A percentile compares a stretch with the other conserved stretches of the same genome.
phyloP scores from a whole-genome alignment of 208 protist genomes.

The Trypanosoma melophagium region DNA sequence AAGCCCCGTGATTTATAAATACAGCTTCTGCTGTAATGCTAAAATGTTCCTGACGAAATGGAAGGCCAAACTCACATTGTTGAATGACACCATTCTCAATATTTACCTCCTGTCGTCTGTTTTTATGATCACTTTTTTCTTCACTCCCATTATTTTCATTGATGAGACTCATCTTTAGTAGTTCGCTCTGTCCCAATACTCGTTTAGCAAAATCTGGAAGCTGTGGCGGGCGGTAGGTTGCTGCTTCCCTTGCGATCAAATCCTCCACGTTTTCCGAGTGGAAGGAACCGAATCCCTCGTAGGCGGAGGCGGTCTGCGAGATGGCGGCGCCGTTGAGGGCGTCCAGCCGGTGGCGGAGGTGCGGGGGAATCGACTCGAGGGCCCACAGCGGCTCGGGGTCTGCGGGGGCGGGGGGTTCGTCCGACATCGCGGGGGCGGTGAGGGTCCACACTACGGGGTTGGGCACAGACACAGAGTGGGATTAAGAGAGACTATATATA shows the following conservation, averaged over 20 bases:
- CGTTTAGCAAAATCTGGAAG: slow-evolving; percentile 49
- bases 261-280: slow-evolving; percentile 91
- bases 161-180: slow-evolving; percentile 16
- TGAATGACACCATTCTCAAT: background rate
- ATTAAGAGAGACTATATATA: too few species aligned
- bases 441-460: too few species aligned
- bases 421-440: too few species aligned
- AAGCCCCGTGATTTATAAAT: slow-evolving; percentile 94
- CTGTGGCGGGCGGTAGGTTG: slow-evolving; percentile 50
- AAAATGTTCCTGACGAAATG: slow-evolving; percentile 66
- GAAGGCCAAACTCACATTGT: slow-evolving; percentile 39
- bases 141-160: slow-evolving; percentile 23
- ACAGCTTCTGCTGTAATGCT: slow-evolving; percentile 62
- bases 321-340: slow-evolving; percentile 28
- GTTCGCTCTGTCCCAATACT: slow-evolving; percentile 41
- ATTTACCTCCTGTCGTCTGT: slow-evolving; percentile 21
- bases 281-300: slow-evolving; percentile 91
- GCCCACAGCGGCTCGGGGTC: slow-evolving; percentile 1
- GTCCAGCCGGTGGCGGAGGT: slow-evolving; percentile 32
- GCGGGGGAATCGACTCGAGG: background rate
- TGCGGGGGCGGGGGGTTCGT: background rate
- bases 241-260: slow-evolving; percentile 44
- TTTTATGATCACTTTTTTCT: slow-evolving; percentile 21
- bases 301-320: slow-evolving; percentile 37
- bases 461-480: too few species aligned